These are phyloP conservation scores for Bipolaris sorokiniana DNA, from an alignment of 2,329 filamentous ascomycete genomes.

Conservation along the genomic window DNA sequence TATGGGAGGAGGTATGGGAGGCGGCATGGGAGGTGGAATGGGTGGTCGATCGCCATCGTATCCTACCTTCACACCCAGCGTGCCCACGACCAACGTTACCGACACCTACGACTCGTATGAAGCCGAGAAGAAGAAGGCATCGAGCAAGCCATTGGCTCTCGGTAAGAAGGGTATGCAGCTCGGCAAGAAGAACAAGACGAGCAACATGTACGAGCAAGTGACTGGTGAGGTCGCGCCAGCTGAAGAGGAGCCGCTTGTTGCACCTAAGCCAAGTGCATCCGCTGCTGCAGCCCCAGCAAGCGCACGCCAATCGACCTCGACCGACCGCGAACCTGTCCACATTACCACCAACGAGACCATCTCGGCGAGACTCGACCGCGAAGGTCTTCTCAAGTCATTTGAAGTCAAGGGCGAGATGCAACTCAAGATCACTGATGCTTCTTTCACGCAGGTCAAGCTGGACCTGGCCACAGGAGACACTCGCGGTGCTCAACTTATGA, in stretches of 20 bases:
- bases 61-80: slow-evolving; percentile 84
- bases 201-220: slow-evolving; percentile 95
- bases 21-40: slow-evolving; percentile 52
- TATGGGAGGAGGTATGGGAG: slow-evolving; percentile 39
- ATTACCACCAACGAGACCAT: slow-evolving; percentile 90
- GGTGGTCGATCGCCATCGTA: slow-evolving; percentile 78
- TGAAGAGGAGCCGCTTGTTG: slow-evolving; percentile 80
- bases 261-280: slow-evolving; percentile 58
- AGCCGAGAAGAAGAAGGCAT: slow-evolving; percentile 93
- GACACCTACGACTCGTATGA: slow-evolving; percentile 94
- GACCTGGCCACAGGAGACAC: slow-evolving; percentile 76
- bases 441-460: slow-evolving; percentile 90
- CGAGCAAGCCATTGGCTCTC: slow-evolving; percentile 75
- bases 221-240: slow-evolving; percentile 82
- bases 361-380: slow-evolving; percentile 83
- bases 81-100: slow-evolving; percentile 69
- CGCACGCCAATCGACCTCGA: slow-evolving; percentile 67
- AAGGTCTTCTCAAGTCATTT: slow-evolving; percentile 84
- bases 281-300: slow-evolving; percentile 60
- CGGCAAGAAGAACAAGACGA: slow-evolving; percentile 98
- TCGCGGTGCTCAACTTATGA: slow-evolving; percentile 88
- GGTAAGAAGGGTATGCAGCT: slow-evolving; percentile 99
- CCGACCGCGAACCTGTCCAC: slow-evolving; percentile 84
- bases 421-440: slow-evolving; percentile 85
- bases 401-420: slow-evolving; percentile 91